Evolutionary conservation across 2,329 filamentous ascomycete species (phyloP).

Genomic region (Pestalotiopsis sp.): DNA sequence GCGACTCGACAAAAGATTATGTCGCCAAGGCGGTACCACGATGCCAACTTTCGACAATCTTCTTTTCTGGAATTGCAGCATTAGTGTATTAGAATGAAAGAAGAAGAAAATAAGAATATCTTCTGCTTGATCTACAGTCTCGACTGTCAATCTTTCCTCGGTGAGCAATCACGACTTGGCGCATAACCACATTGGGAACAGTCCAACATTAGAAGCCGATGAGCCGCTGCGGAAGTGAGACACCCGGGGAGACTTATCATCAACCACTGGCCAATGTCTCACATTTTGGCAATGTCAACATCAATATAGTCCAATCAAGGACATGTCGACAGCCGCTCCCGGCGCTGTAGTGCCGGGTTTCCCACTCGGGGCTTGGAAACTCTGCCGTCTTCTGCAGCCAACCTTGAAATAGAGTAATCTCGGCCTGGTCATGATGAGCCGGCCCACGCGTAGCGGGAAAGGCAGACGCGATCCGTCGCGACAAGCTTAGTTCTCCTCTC

Average conservation of each 20-base stretch:
- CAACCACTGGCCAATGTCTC: not conserved
- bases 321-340: no score
- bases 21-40: no score
- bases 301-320: no score
- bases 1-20: no score
- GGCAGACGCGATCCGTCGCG: not conserved
- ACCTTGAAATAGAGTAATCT: not conserved
- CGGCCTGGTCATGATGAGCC: not conserved
- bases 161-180: not conserved
- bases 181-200: not conserved
- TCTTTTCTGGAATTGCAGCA: no score
- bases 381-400: not conserved
- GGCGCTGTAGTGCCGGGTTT: not conserved
- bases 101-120: no score
- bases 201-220: not conserved
- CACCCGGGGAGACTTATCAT: not conserved
- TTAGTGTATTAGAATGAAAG: no score
- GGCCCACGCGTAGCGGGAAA: not conserved
- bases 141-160: not conserved
- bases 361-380: not conserved
- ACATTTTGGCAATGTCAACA: not conserved
- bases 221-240: not conserved
- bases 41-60: no score
- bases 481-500: not conserved
- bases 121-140: no score